Evolutionary conservation across 768 basidiomycete species (phyloP).

Genomic region (Hortiboletus campestris): DNA sequence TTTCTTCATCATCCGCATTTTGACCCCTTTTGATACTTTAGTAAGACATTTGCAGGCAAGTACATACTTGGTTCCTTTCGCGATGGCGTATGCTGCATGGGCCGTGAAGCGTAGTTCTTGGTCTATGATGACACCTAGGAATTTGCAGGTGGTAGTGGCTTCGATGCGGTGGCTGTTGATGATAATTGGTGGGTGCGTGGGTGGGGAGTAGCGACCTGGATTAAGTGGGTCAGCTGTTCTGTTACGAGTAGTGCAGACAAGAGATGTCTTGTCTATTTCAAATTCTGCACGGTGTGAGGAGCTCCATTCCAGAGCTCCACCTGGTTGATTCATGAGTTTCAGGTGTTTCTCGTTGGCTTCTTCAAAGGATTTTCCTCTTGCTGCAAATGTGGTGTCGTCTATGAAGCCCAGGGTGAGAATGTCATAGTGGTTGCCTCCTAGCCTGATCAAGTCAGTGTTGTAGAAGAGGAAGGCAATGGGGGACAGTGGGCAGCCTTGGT

Average conservation of each 20-base stretch:
- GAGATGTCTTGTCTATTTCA: slow-evolving; percentile 1
- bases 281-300: not conserved
- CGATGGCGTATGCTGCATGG: not conserved
- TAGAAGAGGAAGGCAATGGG: slow-evolving; percentile 28
- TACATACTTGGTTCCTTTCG: not conserved
- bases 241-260: not conserved
- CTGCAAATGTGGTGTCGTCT: not conserved
- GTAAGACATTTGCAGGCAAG: not conserved
- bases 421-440: not conserved
- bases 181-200: no score
- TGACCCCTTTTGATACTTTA: not conserved
- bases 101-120: not conserved
- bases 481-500: slow-evolving; percentile 34
- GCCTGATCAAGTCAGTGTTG: slow-evolving; percentile 24
- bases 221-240: no score
- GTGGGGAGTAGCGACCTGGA: no score
- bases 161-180: no score
- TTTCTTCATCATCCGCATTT: not conserved
- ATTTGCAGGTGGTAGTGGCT: no score
- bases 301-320: no score
- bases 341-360: not conserved
- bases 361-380: not conserved
- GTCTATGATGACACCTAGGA: not conserved
- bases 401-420: slow-evolving; percentile 5
- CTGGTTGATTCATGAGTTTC: not conserved